Evolutionary conservation across 768 basidiomycete species (phyloP), one percentile per base, ranked within the genome.

Genomic region (Ramaria rubella): DNA sequence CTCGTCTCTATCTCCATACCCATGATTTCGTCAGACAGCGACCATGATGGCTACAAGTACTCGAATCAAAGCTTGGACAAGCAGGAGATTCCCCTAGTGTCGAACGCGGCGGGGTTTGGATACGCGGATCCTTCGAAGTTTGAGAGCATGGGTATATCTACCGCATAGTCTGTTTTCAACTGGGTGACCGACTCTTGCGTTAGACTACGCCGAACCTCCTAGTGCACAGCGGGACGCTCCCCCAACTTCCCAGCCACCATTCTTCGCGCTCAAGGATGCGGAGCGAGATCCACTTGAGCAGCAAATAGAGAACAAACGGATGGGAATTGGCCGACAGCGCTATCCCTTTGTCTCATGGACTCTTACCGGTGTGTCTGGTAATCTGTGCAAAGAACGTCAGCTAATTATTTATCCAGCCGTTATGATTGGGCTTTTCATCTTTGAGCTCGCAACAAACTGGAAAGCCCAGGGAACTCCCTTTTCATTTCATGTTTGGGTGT

Each of bases 231-330:
- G 19, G 24, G 31, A 17, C 6, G 29, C 12, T 23, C 5, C 33
- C 12, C 49, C n/a, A 5, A 31, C 31, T 12, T 9, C 11, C 6
- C 8, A 51, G 33, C 27, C 49, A 15, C 5, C 49, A 21, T 12
- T 34, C 3, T 51, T n/a, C 6, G 8, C 3, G 29, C 11, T 23
- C 29, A 5, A 15, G 27, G 48, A 52, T 21, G 15, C 40, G 29
- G 19, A 11, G 26, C 43, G 45, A 57, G 84, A 85, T 57, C 86
- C 87, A 4, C 38, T 87, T 29, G 81, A 88, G 59, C 87, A 94
- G 64, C 80, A 86, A 49, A 93, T 96, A 65, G 87, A 94, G 65
- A 78, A 90, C 65, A 95, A 95, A 76, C 87, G 81, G 66, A 78
- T 86, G 29, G 91, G 92, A 1, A 79, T 95, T 48, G 88, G 87